Conservation (phyloP, 345 rosid species). For the Zanthoxylum bungeanum region DNA sequence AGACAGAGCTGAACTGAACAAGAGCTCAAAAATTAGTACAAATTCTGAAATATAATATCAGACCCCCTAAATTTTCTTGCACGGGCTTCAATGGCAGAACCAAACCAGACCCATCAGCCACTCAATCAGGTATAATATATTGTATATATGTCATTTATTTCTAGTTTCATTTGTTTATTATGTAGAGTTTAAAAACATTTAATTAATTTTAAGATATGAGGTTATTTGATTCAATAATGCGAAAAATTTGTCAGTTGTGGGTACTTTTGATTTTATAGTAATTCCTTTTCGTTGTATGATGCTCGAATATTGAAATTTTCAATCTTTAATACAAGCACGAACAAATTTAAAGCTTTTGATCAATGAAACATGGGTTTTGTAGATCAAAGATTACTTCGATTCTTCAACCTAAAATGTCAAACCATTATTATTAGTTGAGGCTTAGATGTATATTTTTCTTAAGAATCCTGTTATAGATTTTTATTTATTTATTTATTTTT, state of each 20-base stretch:
- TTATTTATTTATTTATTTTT: too few relatives aligned
- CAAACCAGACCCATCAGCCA: neutral
- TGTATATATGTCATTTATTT: neutral
- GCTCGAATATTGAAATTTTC: neutral
- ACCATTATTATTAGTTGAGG: neutral
- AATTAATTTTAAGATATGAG: too few relatives aligned
- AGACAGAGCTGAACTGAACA: too few relatives aligned
- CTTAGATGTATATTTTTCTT: neutral
- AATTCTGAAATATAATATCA: neutral
- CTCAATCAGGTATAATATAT: neutral
- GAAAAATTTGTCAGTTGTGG: too few relatives aligned
- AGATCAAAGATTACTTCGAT: neutral
- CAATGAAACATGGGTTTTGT: neutral
- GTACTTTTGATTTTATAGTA: neutral
- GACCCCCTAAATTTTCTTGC: neutral
- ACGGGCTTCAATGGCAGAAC: slow-evolving; percentile 10
- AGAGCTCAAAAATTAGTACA: too few relatives aligned
- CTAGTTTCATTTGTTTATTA: neutral
- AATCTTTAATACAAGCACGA: neutral
- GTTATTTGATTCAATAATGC: too few relatives aligned
- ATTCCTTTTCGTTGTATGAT: neutral
- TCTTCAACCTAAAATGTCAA: too few relatives aligned
- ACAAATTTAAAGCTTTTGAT: neutral
- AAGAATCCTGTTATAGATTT: neutral
- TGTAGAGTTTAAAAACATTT: neutral